Conservation (phyloP, 208 protist species). For the Porcisia hertigi region DNA sequence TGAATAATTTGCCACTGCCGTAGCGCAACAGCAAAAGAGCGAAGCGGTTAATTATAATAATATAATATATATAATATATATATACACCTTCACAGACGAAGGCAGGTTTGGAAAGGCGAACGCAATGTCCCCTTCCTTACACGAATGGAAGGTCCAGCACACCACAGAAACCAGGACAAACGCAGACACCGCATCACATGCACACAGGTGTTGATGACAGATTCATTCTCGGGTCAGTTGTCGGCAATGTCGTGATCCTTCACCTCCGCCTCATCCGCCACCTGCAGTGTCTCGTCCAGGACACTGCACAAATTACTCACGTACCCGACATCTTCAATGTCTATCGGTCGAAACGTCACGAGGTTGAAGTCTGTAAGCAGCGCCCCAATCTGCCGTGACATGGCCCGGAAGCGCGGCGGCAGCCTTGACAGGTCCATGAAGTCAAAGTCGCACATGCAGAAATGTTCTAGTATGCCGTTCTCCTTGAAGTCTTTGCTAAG, state of each 20-base stretch:
- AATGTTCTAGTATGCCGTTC: constrained; percentile 73
- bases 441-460: constrained; percentile 90
- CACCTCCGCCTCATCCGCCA: constrained; percentile 88
- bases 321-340: constrained; percentile 71
- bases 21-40: background rate
- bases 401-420: constrained; percentile 58
- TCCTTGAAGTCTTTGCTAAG: constrained; percentile 73
- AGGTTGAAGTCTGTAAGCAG: constrained; percentile 84
- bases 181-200: background rate
- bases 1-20: background rate
- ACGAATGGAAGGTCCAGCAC: background rate
- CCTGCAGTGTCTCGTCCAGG: constrained; percentile 85
- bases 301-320: constrained; percentile 70
- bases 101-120: background rate
- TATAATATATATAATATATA: background rate
- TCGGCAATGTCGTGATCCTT: constrained; percentile 61
- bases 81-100: background rate
- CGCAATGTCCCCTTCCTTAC: background rate
- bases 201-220: background rate
- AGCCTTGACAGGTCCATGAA: constrained; percentile 75
- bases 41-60: background rate
- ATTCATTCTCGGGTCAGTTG: constrained; percentile 10
- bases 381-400: constrained; percentile 67
- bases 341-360: constrained; percentile 83
- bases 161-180: background rate